Conservation (phyloP, 140 eudicot genomes). For the Bidens hawaiensis region DNA sequence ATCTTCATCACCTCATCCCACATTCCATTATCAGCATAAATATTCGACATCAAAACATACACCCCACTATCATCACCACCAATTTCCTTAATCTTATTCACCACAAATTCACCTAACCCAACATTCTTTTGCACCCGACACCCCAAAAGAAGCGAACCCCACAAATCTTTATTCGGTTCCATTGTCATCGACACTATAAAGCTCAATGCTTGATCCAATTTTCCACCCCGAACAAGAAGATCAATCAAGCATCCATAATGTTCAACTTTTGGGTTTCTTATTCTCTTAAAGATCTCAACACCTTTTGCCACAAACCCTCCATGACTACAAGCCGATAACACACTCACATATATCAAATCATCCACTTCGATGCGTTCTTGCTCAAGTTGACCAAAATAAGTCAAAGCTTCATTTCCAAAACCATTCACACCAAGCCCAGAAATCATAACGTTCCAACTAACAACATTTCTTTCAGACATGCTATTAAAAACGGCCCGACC, state of each 20-base stretch:
- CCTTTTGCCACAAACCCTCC: conserved; percentile 42
- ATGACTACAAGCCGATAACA: conserved; percentile 43
- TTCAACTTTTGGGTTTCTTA: conserved; percentile 39
- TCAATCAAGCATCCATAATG: conserved; percentile 50
- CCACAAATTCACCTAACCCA: conserved; percentile 38
- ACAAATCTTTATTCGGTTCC: conserved; percentile 38
- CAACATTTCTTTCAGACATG: conserved; percentile 31
- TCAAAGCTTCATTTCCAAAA: conserved; percentile 31
- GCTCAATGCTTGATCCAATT: conserved; percentile 24
- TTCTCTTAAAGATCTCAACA: conserved; percentile 30
- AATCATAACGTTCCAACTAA: conserved; percentile 49
- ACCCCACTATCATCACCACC: conserved; percentile 43
- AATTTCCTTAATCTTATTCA: conserved; percentile 35
- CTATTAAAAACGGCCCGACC: conserved; percentile 27
- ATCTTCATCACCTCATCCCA: conserved; percentile 37
- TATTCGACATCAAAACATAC: conserved; percentile 46
- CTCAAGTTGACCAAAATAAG: conserved; percentile 34
- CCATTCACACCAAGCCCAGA: conserved; percentile 45
- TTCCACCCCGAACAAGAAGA: conserved; percentile 41
- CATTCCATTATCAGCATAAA: conserved; percentile 42
- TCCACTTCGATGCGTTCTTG: conserved; percentile 25
- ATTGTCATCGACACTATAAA: conserved; percentile 43
- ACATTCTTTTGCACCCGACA: conserved; percentile 33
- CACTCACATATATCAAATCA: conserved; percentile 39
- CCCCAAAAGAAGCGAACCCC: conserved; percentile 45